A percentile compares a stretch with the other conserved stretches of the same genome.
Conservation (phyloP, 176 grass and related monocot genomes). For the Cenchrus fungigraminus region DNA sequence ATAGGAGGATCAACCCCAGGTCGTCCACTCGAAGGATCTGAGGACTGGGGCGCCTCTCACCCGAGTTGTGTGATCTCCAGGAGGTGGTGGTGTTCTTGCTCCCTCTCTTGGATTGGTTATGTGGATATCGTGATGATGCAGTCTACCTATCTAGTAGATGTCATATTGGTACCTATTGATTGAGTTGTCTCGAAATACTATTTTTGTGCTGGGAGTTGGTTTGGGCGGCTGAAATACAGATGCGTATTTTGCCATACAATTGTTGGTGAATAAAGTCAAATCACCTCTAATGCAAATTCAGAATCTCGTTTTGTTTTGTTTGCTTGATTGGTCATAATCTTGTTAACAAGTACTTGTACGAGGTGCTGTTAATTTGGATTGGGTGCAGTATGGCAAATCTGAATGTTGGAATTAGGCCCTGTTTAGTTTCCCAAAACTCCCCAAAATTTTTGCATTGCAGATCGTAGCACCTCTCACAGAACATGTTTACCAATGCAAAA, state of each 20-base stretch:
- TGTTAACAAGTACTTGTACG: neutral
- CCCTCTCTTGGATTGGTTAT: constrained; percentile 1
- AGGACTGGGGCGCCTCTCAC: neutral
- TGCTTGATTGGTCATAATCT: neutral
- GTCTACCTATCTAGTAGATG: constrained; percentile 14
- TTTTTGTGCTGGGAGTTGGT: neutral
- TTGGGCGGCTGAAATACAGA: neutral
- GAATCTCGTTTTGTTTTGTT: neutral
- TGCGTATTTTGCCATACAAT: neutral
- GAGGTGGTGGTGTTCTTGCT: neutral
- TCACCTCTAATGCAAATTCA: neutral
- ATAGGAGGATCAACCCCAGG: constrained; percentile 38
- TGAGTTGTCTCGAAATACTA: neutral
- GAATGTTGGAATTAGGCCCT: too few relatives aligned
- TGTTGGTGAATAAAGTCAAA: neutral
- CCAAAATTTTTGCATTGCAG: too few relatives aligned
- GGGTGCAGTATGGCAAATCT: neutral
- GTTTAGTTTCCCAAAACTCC: too few relatives aligned
- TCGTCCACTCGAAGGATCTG: constrained; percentile 36
- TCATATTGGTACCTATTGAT: neutral
- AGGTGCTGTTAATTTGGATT: neutral
- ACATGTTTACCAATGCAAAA: too few relatives aligned
- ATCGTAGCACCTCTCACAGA: too few relatives aligned
- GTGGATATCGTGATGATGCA: constrained; percentile 20
- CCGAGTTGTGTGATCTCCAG: neutral